A percentile compares a stretch with the other conserved stretches of the same genome.
phyloP scores from a whole-genome alignment of 2,329 filamentous ascomycete genomes.

The Xylariaceae sp. region DNA sequence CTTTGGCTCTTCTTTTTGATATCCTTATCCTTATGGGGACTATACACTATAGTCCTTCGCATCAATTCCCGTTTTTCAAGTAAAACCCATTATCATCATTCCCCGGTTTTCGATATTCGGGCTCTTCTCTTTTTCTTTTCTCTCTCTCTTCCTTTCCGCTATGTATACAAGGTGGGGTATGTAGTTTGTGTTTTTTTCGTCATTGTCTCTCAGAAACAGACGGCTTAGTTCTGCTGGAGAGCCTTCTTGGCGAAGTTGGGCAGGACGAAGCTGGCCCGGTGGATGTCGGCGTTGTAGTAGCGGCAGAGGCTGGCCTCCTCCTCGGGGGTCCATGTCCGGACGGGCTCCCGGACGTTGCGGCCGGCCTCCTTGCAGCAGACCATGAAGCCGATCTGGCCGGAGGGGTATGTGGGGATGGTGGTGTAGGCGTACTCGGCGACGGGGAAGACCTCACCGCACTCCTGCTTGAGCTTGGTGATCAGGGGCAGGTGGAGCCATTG shows the following conservation, averaged over 20 bases:
- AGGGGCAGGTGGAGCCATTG: conserved; percentile 96
- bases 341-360: conserved; percentile 76
- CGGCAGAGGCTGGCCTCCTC: conserved; percentile 90
- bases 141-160: background rate
- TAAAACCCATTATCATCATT: background rate
- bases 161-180: background rate
- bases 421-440: conserved; percentile 98
- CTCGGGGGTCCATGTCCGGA: conserved; percentile 74
- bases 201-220: background rate
- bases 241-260: conserved; percentile 88
- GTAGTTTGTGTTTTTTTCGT: background rate
- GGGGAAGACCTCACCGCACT: conserved; percentile 95
- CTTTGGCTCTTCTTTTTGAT: no score
- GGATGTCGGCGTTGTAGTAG: conserved; percentile 97
- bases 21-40: no score
- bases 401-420: conserved; percentile 98
- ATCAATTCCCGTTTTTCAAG: background rate
- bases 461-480: conserved; percentile 92
- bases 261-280: conserved; percentile 88
- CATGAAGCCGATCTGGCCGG: conserved; percentile 99
- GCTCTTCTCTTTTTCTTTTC: background rate
- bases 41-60: background rate
- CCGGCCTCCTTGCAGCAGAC: conserved; percentile 93
- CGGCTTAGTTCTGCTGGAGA: conserved; percentile 44
- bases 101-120: background rate